Conservation (phyloP, 2,329 filamentous ascomycete species). For the Fusarium sp. region DNA sequence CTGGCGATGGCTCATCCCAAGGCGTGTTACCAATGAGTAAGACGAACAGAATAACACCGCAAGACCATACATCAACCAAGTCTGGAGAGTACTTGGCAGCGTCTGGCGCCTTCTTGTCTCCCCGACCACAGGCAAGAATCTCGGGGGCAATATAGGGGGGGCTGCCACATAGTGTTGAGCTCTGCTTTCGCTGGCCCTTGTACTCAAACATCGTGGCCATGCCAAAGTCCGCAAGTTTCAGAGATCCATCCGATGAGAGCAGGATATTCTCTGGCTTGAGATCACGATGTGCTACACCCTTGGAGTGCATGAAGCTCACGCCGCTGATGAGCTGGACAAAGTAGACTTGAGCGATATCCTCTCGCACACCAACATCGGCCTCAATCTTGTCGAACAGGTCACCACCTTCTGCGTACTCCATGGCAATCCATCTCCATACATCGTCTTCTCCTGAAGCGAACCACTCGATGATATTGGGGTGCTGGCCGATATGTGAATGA, state of each 20-base stretch:
- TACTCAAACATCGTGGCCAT: slow-evolving; percentile 94
- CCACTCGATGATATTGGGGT: slow-evolving; percentile 94
- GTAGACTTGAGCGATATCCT: slow-evolving; percentile 96
- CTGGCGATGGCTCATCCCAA: slow-evolving; percentile 90
- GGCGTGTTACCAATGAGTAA: slow-evolving; percentile 95
- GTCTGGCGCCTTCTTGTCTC: slow-evolving; percentile 61
- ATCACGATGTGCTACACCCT: slow-evolving; percentile 92
- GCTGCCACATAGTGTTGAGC: slow-evolving; percentile 91
- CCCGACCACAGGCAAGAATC: slow-evolving; percentile 71
- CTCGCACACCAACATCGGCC: slow-evolving; percentile 92
- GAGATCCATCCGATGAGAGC: slow-evolving; percentile 82
- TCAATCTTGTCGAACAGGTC: slow-evolving; percentile 99
- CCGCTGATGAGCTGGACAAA: slow-evolving; percentile 92
- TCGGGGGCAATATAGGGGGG: slow-evolving; percentile 98
- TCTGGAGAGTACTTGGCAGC: slow-evolving; percentile 78
- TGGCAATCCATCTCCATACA: slow-evolving; percentile 96
- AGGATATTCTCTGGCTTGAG: slow-evolving; percentile 97
- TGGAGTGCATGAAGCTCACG: slow-evolving; percentile 94
- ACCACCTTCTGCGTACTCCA: slow-evolving; percentile 95
- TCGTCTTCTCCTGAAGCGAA: slow-evolving; percentile 87
- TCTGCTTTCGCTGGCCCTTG: slow-evolving; percentile 83
- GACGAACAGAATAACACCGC: slow-evolving; percentile 97
- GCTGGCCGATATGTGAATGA: slow-evolving; percentile 87
- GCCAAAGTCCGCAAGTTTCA: slow-evolving; percentile 97
- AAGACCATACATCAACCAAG: slow-evolving; percentile 94